Evolutionary conservation across 2,329 filamentous ascomycete species (phyloP).

Genomic region (Trichophyton verrucosum): DNA sequence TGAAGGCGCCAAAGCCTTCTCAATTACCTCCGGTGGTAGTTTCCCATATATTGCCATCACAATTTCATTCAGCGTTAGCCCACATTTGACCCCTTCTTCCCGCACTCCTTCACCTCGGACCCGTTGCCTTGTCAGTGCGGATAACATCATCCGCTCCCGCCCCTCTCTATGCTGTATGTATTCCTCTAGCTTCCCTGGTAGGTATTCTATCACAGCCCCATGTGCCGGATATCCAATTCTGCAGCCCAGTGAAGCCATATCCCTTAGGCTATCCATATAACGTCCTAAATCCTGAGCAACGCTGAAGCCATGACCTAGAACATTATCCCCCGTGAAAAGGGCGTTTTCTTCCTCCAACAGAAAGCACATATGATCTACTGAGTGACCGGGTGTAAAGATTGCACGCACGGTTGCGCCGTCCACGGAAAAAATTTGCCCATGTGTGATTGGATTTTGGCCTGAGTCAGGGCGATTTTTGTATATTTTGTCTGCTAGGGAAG

Average conservation of each 20-base stretch:
- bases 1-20: background rate
- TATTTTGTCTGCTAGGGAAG: background rate
- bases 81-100: background rate
- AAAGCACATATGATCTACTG: constrained; percentile 62
- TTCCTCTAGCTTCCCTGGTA: constrained; percentile 48
- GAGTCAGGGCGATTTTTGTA: constrained; percentile 48
- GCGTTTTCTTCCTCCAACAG: constrained; percentile 58
- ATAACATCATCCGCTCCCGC: background rate
- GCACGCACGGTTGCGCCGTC: constrained; percentile 23
- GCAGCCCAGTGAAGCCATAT: constrained; percentile 39
- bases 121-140: background rate
- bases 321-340: constrained; percentile 72
- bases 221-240: constrained; percentile 71
- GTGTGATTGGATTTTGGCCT: constrained; percentile 41
- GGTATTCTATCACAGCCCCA: constrained; percentile 62
- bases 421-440: constrained; percentile 42
- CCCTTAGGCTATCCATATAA: constrained; percentile 42
- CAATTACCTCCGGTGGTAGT: background rate
- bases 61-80: background rate
- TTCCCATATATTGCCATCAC: background rate
- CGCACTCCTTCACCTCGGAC: background rate
- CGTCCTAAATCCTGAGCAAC: constrained; percentile 29
- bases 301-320: constrained; percentile 49
- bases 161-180: background rate
- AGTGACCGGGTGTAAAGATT: constrained; percentile 51